Conservation (phyloP, 1,284 basidiomycete species). For the Cystobasidium sp. region DNA sequence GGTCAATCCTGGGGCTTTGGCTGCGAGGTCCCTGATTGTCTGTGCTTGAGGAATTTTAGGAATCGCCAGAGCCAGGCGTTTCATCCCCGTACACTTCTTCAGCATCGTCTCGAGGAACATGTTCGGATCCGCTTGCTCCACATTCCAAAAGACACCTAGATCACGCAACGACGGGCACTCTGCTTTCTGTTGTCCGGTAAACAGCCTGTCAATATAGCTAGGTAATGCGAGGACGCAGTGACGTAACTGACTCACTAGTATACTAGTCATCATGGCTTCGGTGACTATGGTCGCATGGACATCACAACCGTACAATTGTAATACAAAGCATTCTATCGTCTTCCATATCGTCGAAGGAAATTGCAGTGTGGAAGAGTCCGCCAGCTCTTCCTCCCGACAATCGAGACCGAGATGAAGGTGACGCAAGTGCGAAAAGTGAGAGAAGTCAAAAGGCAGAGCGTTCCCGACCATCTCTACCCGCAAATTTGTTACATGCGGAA, state of each 20-base stretch:
- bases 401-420: slow-evolving; percentile 7
- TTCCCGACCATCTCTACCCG: neutral
- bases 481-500: neutral
- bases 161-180: no score
- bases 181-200: no score
- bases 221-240: neutral
- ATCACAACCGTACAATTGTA: slow-evolving; percentile 15
- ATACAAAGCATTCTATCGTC: neutral
- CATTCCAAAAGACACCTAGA: slow-evolving; percentile 22
- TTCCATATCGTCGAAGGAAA: slow-evolving; percentile 14
- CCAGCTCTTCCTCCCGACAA: slow-evolving; percentile 1
- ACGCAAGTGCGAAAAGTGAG: neutral
- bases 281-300: neutral
- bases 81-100: neutral
- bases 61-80: neutral
- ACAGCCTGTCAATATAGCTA: neutral
- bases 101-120: neutral
- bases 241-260: neutral
- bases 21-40: slow-evolving; percentile 1
- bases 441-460: neutral
- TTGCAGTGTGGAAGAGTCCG: neutral
- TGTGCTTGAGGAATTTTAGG: slow-evolving; percentile 6
- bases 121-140: neutral
- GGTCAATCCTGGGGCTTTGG: neutral
- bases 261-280: neutral